These are phyloP conservation scores for Cucurbita maxima DNA, from an alignment of 306 rosid genomes.

Conservation along the genomic window DNA sequence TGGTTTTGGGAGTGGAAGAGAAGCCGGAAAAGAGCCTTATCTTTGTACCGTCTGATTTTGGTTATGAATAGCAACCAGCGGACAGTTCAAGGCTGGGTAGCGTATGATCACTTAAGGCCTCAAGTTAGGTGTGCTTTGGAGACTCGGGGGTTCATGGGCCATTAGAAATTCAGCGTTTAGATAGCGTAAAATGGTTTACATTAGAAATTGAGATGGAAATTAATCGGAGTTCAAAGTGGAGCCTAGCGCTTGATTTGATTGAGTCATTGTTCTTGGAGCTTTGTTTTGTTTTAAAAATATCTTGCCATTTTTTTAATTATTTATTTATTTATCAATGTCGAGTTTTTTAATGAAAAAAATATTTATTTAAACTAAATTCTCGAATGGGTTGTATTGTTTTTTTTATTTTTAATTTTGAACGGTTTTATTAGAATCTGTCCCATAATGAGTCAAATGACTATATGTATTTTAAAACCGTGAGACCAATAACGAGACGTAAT, in stretches of 20 bases:
- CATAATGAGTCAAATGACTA: no score
- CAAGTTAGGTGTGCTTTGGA: not conserved
- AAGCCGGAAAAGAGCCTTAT: conserved; percentile 13
- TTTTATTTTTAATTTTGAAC: no score
- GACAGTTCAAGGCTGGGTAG: conserved; percentile 6
- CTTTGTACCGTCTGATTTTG: not conserved
- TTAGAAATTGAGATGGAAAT: not conserved
- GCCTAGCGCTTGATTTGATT: not conserved
- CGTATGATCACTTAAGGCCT: not conserved
- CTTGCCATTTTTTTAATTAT: not conserved
- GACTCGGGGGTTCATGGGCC: not conserved
- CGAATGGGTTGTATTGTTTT: no score
- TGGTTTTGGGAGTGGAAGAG: not conserved
- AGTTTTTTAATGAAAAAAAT: no score
- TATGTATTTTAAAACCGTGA: no score
- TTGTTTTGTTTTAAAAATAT: not conserved
- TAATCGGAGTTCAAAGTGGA: not conserved
- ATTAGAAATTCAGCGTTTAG: not conserved
- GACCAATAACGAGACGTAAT: no score
- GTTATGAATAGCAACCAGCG: not conserved
- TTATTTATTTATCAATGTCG: no score
- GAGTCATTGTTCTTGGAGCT: not conserved
- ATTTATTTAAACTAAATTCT: no score
- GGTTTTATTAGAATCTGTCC: no score
- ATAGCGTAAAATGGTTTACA: not conserved